Percentiles rank a stretch among this genome's conserved stretches.
These are phyloP conservation scores for Trametes punicea DNA, from an alignment of 768 basidiomycete genomes.

Conservation along the genomic window DNA sequence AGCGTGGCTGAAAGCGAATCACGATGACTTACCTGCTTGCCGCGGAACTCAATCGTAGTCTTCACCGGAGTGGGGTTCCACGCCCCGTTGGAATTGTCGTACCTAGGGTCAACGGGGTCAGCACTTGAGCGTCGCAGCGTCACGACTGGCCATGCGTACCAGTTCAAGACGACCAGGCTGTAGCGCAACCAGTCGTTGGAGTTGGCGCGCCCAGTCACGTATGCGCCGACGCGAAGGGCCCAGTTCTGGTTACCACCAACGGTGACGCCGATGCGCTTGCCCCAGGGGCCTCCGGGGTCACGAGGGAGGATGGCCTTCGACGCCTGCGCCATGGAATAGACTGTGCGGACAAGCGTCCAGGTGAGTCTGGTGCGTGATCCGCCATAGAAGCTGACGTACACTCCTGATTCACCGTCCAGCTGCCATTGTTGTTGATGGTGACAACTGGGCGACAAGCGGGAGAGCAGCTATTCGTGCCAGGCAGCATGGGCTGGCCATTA, in stretches of 20 bases:
- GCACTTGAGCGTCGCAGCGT: background rate
- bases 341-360: conserved; percentile 28
- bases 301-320: conserved; percentile 71
- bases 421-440: conserved; percentile 61
- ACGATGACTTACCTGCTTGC: conserved; percentile 45
- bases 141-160: conserved; percentile 27
- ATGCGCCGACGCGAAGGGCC: conserved; percentile 65
- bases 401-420: conserved; percentile 68
- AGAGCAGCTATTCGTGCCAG: conserved; percentile 60
- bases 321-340: conserved; percentile 72
- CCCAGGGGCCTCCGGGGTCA: conserved; percentile 65
- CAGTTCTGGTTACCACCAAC: conserved; percentile 54
- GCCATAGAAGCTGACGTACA: conserved; percentile 39
- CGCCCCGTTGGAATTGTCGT: conserved; percentile 44
- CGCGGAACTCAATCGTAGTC: conserved; percentile 64
- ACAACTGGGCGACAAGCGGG: conserved; percentile 66
- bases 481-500: conserved; percentile 59
- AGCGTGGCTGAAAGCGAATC: background rate
- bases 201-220: conserved; percentile 52
- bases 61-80: conserved; percentile 55
- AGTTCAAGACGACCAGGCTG: conserved; percentile 72
- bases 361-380: background rate
- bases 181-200: conserved; percentile 60
- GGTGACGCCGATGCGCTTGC: conserved; percentile 61
- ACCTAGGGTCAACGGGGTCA: conserved; percentile 29